Evolutionary conservation across 805 yeast genomes (phyloP).

Genomic region (Starmerella tilneyi): DNA sequence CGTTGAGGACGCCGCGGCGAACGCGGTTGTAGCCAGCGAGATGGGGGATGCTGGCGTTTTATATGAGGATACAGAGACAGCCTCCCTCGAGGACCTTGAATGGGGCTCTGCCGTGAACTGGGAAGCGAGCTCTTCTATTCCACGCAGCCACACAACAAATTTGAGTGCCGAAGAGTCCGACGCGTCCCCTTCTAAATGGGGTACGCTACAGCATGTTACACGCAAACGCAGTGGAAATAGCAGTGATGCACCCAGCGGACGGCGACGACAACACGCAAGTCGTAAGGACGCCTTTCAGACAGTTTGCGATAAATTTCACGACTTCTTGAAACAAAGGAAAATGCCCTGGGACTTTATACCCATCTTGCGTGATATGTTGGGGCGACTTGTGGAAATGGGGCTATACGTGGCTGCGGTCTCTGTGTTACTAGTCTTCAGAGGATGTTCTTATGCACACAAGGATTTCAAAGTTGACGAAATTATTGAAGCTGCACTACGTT

Average conservation of each 20-base stretch:
- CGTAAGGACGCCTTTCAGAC: conserved; percentile 9
- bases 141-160: background rate
- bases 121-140: conserved; percentile 1
- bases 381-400: conserved; percentile 16
- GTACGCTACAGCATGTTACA: background rate
- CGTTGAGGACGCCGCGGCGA: background rate
- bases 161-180: conserved; percentile 1
- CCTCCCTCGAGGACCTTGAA: conserved; percentile 3
- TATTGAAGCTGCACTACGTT: conserved; percentile 17
- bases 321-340: background rate
- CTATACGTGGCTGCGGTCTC: conserved; percentile 19
- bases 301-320: conserved; percentile 12
- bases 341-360: conserved; percentile 25
- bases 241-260: background rate
- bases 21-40: background rate
- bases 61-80: background rate
- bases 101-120: conserved; percentile 7
- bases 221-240: background rate
- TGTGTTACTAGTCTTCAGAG: conserved; percentile 19
- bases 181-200: conserved; percentile 2
- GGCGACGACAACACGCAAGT: background rate
- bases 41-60: background rate
- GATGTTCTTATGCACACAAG: conserved; percentile 12
- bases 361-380: conserved; percentile 9
- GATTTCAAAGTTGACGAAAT: conserved; percentile 16